Base-by-base conservation (phyloP, 2,329 filamentous ascomycete species). In the Macrophomina tecta region DNA sequence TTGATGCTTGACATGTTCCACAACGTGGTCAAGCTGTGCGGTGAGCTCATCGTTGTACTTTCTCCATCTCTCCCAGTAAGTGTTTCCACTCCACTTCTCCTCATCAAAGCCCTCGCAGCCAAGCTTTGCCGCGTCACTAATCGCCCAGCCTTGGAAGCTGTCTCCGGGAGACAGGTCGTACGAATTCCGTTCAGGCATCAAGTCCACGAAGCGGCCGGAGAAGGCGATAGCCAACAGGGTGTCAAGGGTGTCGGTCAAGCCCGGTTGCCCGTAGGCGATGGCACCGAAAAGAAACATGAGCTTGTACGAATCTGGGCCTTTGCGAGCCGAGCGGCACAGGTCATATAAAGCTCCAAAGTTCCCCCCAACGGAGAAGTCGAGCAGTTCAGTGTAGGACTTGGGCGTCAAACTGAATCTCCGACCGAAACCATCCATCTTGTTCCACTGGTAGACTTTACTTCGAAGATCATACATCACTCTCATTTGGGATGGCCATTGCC, bases 291-390 rank as follows among this genome's bases (percentile, higher is more conserved):
- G 32, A 18, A 42, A 34, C 40, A 60, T 38, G 6, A 65, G 34
- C n/a, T 60, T 60, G 45, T 51, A 51, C 2, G 28, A 32, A 11
- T 65, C 51, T 7, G 23, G 18, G 42, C 12, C 3, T 12, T 23
- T 36, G n/a, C 42, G 7, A 28, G 16, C n/a, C 4, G 9, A n/a
- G 12, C 45, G 53, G 5, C 64, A 65, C 14, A 65, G 18, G 8
- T 60, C 40, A n/a, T 65, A 60, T 12, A 65, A 6, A 1, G 52
- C 18, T 6, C 64, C 64, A 52, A 52, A 65, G 4, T 60, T 7
- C 9, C 16, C 0, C n/a, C 51, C 12, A 56, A 9, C 16, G 38
- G 51, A 23, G 23, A 9, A 65, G 48, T n/a, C 49, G 9, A 49
- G 52, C 8, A 64, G 36, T 11, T 53, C 48, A 6, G 11, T 53